These are phyloP conservation scores for Gentiana macrophylla DNA, from an alignment of 257 asterid genomes.

Conservation along the genomic window DNA sequence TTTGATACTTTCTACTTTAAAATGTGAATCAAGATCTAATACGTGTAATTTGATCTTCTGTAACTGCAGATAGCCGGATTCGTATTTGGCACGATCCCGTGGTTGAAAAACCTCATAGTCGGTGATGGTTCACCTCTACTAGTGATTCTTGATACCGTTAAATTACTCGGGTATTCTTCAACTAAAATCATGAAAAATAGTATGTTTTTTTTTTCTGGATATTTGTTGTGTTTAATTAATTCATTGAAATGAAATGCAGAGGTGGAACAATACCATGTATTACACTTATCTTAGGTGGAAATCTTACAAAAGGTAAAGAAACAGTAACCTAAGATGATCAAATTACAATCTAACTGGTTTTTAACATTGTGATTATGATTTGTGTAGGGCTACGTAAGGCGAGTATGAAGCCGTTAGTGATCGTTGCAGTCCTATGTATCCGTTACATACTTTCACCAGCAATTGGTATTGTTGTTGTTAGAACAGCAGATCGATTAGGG, in stretches of 20 bases:
- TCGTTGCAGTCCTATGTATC: constrained; percentile 45
- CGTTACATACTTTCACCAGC: constrained; percentile 56
- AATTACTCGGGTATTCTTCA: constrained; percentile 54
- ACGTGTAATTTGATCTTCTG: background rate
- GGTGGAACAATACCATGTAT: constrained; percentile 83
- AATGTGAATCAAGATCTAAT: background rate
- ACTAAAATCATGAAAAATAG: too few relatives aligned
- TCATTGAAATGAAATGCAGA: constrained; percentile 19
- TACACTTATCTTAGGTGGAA: constrained; percentile 87
- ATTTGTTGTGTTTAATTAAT: too few relatives aligned
- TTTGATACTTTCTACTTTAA: background rate
- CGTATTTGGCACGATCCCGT: constrained; percentile 52
- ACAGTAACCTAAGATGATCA: background rate
- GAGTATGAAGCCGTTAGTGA: constrained; percentile 23
- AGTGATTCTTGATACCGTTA: constrained; percentile 49
- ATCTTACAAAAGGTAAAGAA: constrained; percentile 61
- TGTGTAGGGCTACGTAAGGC: constrained; percentile 58
- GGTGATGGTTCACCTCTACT: constrained; percentile 68
- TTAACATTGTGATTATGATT: too few relatives aligned
- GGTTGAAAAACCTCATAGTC: constrained; percentile 51
- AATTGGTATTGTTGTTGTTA: constrained; percentile 59
- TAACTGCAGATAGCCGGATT: constrained; percentile 50
- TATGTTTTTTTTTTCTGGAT: too few relatives aligned
- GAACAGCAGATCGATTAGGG: constrained; percentile 53
- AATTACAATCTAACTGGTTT: too few relatives aligned